Evolutionary conservation across 2,329 filamentous ascomycete genomes (phyloP).

Genomic region (Emydomyces testavorans): DNA sequence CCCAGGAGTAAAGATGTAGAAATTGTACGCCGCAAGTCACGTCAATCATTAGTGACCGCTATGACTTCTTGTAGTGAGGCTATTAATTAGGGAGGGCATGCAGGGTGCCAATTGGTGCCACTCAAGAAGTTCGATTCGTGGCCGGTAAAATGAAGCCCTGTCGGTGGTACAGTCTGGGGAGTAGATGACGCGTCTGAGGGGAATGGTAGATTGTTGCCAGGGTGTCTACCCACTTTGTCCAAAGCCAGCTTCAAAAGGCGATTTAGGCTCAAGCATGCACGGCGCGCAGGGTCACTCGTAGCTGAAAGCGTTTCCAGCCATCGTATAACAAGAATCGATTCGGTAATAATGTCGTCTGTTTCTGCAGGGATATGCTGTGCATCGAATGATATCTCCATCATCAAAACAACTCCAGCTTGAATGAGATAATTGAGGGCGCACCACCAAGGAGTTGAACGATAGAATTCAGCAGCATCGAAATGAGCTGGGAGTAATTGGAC

Average conservation of each 20-base stretch:
- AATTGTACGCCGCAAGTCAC: too few species aligned
- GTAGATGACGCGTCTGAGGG: neutral
- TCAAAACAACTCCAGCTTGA: constrained; percentile 29
- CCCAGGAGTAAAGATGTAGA: neutral
- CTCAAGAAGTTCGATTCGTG: constrained; percentile 1
- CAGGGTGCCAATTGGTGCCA: constrained; percentile 10
- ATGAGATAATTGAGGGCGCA: constrained; percentile 31
- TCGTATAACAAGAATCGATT: constrained; percentile 24
- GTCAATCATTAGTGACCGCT: neutral
- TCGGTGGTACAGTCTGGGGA: neutral
- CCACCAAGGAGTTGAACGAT: constrained; percentile 32
- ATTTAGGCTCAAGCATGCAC: constrained; percentile 20
- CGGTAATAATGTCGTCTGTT: constrained; percentile 19
- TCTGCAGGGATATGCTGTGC: constrained; percentile 20
- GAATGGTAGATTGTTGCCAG: neutral
- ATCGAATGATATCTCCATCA: constrained; percentile 28
- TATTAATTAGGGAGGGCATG: neutral
- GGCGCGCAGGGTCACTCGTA: constrained; percentile 23
- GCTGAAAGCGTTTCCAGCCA: constrained; percentile 26
- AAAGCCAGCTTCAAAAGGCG: constrained; percentile 14
- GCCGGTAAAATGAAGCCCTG: neutral
- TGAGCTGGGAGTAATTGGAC: constrained; percentile 26
- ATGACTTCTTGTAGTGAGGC: neutral
- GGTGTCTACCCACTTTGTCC: constrained; percentile 8
- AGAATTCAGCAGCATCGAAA: constrained; percentile 20